phyloP scores from a whole-genome alignment of 2,329 filamentous ascomycete species.

The Ophiostoma novo-ulmi region DNA sequence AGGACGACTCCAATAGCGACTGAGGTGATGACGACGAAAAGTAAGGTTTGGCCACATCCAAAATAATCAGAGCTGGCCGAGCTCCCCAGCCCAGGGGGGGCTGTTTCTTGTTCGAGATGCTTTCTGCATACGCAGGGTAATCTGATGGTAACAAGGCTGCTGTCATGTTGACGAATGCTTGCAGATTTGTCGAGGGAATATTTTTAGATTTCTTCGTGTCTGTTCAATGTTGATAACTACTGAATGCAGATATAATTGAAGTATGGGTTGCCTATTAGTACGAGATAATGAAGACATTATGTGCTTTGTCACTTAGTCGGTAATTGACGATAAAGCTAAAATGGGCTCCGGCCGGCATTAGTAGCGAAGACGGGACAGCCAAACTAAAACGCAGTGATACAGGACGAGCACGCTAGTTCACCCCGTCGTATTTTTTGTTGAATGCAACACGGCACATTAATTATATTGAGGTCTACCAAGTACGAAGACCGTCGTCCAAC shows the following conservation, averaged over 20 bases:
- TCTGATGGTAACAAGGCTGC: conserved; percentile 11
- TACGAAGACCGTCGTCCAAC: conserved; percentile 7
- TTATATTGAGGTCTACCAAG: not conserved
- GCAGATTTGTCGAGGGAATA: not conserved
- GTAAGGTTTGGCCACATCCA: conserved; percentile 36
- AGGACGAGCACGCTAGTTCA: not conserved
- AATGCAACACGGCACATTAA: not conserved
- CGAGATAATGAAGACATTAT: not conserved
- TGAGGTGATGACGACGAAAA: conserved; percentile 8
- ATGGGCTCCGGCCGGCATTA: not conserved
- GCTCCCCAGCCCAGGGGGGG: conserved; percentile 40
- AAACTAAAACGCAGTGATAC: not conserved
- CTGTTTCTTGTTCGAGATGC: conserved; percentile 19
- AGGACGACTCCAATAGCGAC: conserved; percentile 9
- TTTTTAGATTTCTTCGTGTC: not conserved
- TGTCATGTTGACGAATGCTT: not conserved
- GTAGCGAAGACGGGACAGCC: not conserved
- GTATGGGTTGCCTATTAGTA: not conserved
- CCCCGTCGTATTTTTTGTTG: not conserved
- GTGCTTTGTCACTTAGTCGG: not conserved
- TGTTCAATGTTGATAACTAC: not conserved
- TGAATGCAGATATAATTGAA: not conserved
- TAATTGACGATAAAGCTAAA: not conserved
- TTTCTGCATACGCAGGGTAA: conserved; percentile 17
- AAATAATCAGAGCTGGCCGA: conserved; percentile 41